Percentiles rank a stretch among this genome's conserved stretches.
Conservation (phyloP, 139 green algal species). For the Chlorella sp. region DNA sequence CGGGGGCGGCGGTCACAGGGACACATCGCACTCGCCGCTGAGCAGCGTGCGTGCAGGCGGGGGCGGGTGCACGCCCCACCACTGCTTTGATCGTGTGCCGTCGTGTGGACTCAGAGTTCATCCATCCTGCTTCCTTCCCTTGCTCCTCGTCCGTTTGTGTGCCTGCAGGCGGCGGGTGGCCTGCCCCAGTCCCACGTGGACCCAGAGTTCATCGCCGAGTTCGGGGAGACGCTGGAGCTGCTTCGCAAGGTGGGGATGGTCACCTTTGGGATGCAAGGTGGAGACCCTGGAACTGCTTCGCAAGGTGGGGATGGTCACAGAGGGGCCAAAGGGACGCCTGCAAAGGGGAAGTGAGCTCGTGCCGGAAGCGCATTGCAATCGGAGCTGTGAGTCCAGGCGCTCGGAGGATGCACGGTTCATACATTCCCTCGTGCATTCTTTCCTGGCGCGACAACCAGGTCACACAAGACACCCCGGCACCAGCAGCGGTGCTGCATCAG, state of each 20-base stretch:
- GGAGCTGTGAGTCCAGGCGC: too few relatives aligned
- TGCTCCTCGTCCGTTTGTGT: neutral
- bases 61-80: neutral
- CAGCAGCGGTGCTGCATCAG: too few relatives aligned
- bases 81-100: neutral
- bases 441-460: too few relatives aligned
- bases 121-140: too few relatives aligned
- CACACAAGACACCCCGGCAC: too few relatives aligned
- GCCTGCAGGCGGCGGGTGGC: conserved; percentile 3
- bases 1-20: too few relatives aligned
- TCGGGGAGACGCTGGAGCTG: conserved; percentile 18
- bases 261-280: neutral
- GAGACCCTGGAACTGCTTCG: conserved; percentile 21
- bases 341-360: neutral
- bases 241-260: conserved; percentile 14
- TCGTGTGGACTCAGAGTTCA: neutral
- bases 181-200: conserved; percentile 13
- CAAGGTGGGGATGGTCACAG: conserved; percentile 6
- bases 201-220: conserved; percentile 9
- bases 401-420: too few relatives aligned
- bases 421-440: too few relatives aligned
- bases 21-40: too few relatives aligned
- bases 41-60: too few relatives aligned
- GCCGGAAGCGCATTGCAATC: too few relatives aligned
- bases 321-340: neutral